Evolutionary conservation across 495 filamentous ascomycete species (phyloP).

Genomic region (Talaromyces liani): DNA sequence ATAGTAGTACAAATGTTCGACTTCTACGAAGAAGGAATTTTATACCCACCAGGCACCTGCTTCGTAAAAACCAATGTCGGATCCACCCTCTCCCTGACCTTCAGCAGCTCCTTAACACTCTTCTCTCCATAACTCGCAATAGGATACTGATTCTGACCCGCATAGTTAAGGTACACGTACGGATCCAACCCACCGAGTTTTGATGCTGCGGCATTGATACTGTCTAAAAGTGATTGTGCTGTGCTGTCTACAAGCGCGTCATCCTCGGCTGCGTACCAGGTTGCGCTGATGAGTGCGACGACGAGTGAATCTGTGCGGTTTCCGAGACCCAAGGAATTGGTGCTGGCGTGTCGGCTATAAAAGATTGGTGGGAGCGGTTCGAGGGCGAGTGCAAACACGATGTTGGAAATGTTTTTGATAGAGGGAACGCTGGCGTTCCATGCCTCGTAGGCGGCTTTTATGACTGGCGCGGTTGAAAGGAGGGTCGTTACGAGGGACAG

Average conservation of each 20-base stretch:
- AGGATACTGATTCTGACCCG: constrained; percentile 18
- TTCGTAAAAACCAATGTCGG: constrained; percentile 21
- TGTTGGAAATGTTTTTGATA: no score
- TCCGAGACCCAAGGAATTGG: no score
- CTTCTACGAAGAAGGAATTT: no score
- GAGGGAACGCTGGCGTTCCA: no score
- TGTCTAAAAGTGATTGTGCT: constrained; percentile 8
- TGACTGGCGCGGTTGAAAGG: no score
- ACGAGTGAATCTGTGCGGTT: constrained; percentile 7
- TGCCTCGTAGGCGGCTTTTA: no score
- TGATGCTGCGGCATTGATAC: constrained; percentile 12
- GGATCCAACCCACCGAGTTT: constrained; percentile 11
- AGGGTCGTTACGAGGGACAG: no score
- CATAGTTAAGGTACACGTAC: constrained; percentile 25
- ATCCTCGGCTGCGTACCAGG: constrained; percentile 15
- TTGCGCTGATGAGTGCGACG: constrained; percentile 12
- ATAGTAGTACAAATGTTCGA: no score
- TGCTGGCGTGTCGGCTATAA: no score
- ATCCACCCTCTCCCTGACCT: constrained; percentile 30
- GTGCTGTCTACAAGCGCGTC: constrained; percentile 12
- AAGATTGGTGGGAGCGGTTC: no score
- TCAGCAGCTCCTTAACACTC: constrained; percentile 21
- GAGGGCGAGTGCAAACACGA: no score
- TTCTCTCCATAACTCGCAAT: constrained; percentile 34
- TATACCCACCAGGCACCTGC: constrained; percentile 4